Evolutionary conservation across 148 eudicot species (phyloP).

Genomic region (Cornus controversa): DNA sequence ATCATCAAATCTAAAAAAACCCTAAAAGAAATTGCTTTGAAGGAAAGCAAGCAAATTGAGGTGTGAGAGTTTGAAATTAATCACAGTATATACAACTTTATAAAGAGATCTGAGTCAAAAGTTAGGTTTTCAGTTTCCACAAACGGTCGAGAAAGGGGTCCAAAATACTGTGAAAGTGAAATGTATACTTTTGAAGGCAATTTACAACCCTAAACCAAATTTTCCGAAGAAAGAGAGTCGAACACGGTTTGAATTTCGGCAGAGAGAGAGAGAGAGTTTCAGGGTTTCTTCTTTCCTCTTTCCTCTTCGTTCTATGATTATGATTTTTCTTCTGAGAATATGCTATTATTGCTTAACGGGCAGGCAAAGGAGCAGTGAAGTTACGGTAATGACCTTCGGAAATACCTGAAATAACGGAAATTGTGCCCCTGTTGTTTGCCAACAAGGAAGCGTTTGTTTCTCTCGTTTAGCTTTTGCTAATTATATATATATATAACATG

Average conservation of each 20-base stretch:
- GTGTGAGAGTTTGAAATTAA: neutral
- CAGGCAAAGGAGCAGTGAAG: constrained; percentile 14
- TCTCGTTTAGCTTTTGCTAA: neutral
- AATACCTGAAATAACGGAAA: constrained; percentile 23
- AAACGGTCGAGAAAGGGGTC: constrained; percentile 3
- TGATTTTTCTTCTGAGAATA: neutral
- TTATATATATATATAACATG: neutral
- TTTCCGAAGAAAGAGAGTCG: neutral
- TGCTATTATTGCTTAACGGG: constrained; percentile 15
- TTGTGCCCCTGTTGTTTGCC: neutral
- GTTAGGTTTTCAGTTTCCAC: neutral
- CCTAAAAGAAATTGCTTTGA: neutral
- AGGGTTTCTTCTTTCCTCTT: neutral
- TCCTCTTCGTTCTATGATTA: neutral
- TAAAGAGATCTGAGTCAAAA: constrained; percentile 9
- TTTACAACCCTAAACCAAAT: constrained; percentile 21
- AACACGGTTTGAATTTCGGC: constrained; percentile 8
- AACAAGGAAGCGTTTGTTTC: neutral
- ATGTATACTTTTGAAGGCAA: constrained; percentile 10
- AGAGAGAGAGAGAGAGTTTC: neutral
- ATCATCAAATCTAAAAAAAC: neutral
- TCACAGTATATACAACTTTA: neutral
- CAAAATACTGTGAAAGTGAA: constrained; percentile 15
- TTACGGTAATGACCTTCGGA: constrained; percentile 29
- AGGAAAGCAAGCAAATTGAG: neutral